A percentile compares a stretch with the other conserved stretches of the same genome.
These are phyloP conservation scores for Pseudogymnoascus sp. DNA, from an alignment of 2,329 filamentous ascomycete species.

Conservation along the genomic window DNA sequence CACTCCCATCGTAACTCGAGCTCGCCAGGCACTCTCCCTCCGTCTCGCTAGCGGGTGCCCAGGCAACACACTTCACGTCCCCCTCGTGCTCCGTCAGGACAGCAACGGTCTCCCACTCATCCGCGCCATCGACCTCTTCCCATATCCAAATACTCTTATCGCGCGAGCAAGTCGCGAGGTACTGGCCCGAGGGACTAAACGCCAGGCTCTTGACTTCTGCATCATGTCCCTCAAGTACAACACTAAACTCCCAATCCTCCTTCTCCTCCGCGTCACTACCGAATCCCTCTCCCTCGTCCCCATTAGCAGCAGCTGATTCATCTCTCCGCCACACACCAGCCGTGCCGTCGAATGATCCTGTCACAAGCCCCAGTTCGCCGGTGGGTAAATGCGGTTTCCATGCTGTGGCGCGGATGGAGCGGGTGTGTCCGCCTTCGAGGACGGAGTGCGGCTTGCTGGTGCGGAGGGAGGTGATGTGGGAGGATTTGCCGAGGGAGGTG, in stretches of 20 bases:
- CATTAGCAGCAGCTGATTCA: slow-evolving; percentile 30
- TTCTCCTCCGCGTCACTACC: too few species aligned
- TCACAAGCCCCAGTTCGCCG: slow-evolving; percentile 71
- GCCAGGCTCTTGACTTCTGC: slow-evolving; percentile 79
- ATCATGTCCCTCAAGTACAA: slow-evolving; percentile 91
- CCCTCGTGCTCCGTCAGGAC: slow-evolving; percentile 91
- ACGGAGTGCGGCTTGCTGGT: slow-evolving; percentile 71
- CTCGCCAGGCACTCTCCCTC: slow-evolving; percentile 56
- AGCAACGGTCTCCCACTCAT: slow-evolving; percentile 94
- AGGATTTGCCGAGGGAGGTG: slow-evolving; percentile 77
- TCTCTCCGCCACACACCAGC: slow-evolving; percentile 75
- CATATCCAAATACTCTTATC: slow-evolving; percentile 98
- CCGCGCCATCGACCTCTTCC: slow-evolving; percentile 88
- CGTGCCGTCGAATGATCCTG: slow-evolving; percentile 87
- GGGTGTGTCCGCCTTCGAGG: slow-evolving; percentile 80
- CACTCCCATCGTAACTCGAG: slow-evolving; percentile 94
- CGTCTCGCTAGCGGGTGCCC: slow-evolving; percentile 70
- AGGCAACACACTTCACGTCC: slow-evolving; percentile 89
- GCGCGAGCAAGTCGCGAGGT: slow-evolving; percentile 81
- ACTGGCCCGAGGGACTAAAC: slow-evolving; percentile 66
- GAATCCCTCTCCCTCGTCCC: slow-evolving; percentile 50
- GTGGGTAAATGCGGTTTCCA: slow-evolving; percentile 71
- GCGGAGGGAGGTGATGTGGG: slow-evolving; percentile 81
- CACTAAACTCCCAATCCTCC: slow-evolving; percentile 89
- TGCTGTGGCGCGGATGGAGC: slow-evolving; percentile 74